Percentiles rank a stretch among this genome's conserved stretches.
Conservation (phyloP, 1,139 yeast species). For the Protomyces macrosporus region DNA sequence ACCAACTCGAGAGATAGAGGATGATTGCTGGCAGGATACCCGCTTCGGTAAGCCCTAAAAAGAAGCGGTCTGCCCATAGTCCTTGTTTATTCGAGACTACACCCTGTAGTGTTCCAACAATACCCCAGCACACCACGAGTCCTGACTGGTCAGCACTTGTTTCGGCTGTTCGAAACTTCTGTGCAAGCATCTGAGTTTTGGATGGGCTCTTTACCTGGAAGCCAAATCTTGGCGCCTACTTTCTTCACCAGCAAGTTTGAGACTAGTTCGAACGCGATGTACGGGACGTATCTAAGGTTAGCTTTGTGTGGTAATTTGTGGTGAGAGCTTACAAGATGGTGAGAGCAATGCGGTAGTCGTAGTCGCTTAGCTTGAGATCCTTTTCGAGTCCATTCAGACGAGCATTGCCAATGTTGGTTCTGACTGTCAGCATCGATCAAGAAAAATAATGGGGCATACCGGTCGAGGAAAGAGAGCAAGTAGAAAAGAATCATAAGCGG, state of each 20-base stretch:
- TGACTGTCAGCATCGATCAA: neutral
- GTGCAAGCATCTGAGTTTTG: too few relatives aligned
- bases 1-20: slow-evolving; percentile 54
- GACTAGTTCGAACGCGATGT: slow-evolving; percentile 58
- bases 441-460: neutral
- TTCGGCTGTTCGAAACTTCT: too few relatives aligned
- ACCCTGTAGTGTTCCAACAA: slow-evolving; percentile 60
- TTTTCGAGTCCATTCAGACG: slow-evolving; percentile 57
- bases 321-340: slow-evolving; percentile 52
- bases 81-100: slow-evolving; percentile 54
- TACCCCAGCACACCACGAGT: slow-evolving; percentile 47
- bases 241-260: slow-evolving; percentile 58
- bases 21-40: slow-evolving; percentile 64
- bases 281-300: slow-evolving; percentile 46
- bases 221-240: slow-evolving; percentile 61
- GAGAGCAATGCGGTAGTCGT: slow-evolving; percentile 54
- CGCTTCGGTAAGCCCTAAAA: slow-evolving; percentile 60
- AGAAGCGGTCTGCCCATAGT: slow-evolving; percentile 50
- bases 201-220: too few relatives aligned
- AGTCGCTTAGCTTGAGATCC: slow-evolving; percentile 51
- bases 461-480: slow-evolving; percentile 38
- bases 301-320: neutral
- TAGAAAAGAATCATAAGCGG: slow-evolving; percentile 55
- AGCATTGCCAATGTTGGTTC: slow-evolving; percentile 55
- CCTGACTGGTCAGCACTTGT: too few relatives aligned